These are phyloP conservation scores for Komagataella populi DNA, from an alignment of 805 yeast genomes.

Conservation along the genomic window DNA sequence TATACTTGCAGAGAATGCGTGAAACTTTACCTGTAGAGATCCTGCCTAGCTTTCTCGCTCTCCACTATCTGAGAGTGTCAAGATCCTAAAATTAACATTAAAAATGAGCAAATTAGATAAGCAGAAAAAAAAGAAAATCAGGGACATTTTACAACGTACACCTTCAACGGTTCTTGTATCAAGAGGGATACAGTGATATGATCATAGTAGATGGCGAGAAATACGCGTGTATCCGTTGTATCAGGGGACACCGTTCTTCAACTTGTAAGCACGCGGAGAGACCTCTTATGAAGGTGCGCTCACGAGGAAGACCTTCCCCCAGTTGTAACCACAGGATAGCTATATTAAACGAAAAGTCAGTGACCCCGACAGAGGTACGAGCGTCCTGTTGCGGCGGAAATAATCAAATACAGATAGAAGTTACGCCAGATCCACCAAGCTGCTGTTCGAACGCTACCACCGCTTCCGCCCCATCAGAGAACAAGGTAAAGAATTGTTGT, in stretches of 20 bases:
- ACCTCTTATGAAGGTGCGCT: constrained; percentile 72
- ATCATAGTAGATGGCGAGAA: constrained; percentile 68
- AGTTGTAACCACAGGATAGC: constrained; percentile 48
- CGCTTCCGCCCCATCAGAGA: neutral
- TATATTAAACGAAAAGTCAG: constrained; percentile 30
- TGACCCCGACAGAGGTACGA: neutral
- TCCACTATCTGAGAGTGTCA: neutral
- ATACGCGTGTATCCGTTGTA: constrained; percentile 77
- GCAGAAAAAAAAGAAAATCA: neutral
- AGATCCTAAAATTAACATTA: too few relatives aligned
- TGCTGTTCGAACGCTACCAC: constrained; percentile 1
- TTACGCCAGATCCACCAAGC: neutral
- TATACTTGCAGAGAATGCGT: neutral
- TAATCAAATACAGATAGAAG: constrained; percentile 1
- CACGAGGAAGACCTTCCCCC: constrained; percentile 77
- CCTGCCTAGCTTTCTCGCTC: neutral
- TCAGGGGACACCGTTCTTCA: constrained; percentile 85
- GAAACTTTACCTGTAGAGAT: neutral
- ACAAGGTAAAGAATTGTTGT: neutral
- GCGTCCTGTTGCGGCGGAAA: neutral
- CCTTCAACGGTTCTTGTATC: neutral
- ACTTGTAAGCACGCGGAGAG: constrained; percentile 73
- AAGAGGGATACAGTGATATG: constrained; percentile 25
- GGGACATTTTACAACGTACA: constrained; percentile 1
- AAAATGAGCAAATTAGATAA: neutral